Evolutionary conservation across 805 yeast genomes (phyloP).

Genomic region (Saccharomyces eubayanus): DNA sequence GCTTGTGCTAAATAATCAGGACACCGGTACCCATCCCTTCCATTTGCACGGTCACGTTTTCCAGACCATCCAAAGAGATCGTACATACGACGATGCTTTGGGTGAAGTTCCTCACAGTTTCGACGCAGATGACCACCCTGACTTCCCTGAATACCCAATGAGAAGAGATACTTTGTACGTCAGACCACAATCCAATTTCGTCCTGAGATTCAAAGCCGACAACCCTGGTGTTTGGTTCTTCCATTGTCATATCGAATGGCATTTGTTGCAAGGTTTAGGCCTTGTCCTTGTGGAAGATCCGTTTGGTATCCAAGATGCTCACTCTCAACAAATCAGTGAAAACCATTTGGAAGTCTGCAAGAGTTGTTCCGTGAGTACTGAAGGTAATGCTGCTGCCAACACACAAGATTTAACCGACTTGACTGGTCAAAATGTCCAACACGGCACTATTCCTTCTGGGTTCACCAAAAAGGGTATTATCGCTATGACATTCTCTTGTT

Average conservation of each 20-base stretch:
- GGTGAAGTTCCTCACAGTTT: constrained; percentile 48
- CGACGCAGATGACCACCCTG: constrained; percentile 42
- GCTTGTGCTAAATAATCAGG: constrained; percentile 74
- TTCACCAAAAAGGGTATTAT: constrained; percentile 94
- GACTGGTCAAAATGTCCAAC: constrained; percentile 67
- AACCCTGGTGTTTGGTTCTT: constrained; percentile 98
- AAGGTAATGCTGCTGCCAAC: constrained; percentile 91
- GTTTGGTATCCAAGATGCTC: constrained; percentile 44
- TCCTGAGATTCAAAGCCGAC: constrained; percentile 78
- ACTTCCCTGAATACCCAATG: constrained; percentile 69
- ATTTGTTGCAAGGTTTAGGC: constrained; percentile 89
- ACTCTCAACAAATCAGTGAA: constrained; percentile 51
- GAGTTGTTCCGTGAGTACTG: constrained; percentile 40
- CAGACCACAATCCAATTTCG: constrained; percentile 77
- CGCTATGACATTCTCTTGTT: constrained; percentile 82
- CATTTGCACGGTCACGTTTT: constrained; percentile 86
- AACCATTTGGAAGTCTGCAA: constrained; percentile 55
- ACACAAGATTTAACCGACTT: constrained; percentile 54
- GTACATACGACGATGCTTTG: constrained; percentile 43
- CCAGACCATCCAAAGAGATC: constrained; percentile 73
- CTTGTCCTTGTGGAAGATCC: constrained; percentile 81
- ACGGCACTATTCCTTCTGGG: constrained; percentile 62
- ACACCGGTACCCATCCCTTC: constrained; percentile 94
- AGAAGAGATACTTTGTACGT: constrained; percentile 75
- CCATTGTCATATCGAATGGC: constrained; percentile 99